A percentile compares a stretch with the other conserved stretches of the same genome.
Evolutionary conservation across 2,329 filamentous ascomycete genomes (phyloP).

Genomic region (Neospermospora avenae): DNA sequence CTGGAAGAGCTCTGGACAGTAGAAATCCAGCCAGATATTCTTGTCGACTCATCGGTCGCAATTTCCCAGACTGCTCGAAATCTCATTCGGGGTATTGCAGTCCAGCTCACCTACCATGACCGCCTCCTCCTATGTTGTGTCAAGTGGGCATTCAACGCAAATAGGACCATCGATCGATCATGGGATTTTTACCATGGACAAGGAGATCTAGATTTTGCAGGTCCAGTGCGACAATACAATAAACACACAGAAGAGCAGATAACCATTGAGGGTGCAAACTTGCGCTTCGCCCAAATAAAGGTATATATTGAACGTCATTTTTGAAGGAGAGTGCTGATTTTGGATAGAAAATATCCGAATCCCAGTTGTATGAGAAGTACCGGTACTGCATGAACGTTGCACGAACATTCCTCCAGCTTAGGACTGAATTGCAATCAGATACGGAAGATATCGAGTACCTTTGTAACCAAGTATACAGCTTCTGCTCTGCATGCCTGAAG

Average conservation of each 20-base stretch:
- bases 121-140: background rate
- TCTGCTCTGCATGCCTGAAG: background rate
- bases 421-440: background rate
- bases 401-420: background rate
- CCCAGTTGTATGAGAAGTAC: background rate
- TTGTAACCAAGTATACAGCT: background rate
- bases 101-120: background rate
- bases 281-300: background rate
- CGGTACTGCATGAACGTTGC: background rate
- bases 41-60: background rate
- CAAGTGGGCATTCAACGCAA: background rate
- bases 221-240: too few relatives aligned
- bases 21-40: background rate
- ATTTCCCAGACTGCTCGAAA: background rate
- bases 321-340: background rate
- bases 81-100: background rate
- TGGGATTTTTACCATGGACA: too few relatives aligned
- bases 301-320: background rate
- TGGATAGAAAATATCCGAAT: background rate
- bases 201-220: too few relatives aligned
- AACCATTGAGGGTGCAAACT: background rate
- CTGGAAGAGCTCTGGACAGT: background rate
- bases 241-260: background rate
- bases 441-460: background rate
- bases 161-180: too few relatives aligned